Evolutionary conservation across 441 rosid species (phyloP).

Genomic region (Mallotus japonicus): DNA sequence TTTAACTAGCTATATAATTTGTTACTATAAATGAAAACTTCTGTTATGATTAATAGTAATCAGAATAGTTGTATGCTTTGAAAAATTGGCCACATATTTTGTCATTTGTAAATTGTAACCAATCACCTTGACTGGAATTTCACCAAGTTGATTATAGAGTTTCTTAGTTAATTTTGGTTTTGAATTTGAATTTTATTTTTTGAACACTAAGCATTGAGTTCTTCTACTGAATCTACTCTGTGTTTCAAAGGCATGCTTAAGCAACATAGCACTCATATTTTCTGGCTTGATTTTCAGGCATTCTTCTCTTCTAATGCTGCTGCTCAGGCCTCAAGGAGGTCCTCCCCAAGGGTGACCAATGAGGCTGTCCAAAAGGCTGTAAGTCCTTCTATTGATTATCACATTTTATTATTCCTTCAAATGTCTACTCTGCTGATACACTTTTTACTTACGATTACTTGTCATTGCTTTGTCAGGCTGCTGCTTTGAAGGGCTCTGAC

Average conservation of each 20-base stretch:
- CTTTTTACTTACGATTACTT: conserved; percentile 12
- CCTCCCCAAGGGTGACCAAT: conserved; percentile 89
- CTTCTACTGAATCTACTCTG: neutral
- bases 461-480: conserved; percentile 56
- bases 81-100: neutral
- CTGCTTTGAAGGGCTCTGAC: conserved; percentile 87
- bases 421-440: neutral
- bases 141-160: neutral
- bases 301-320: conserved; percentile 76
- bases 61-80: neutral
- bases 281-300: conserved; percentile 42
- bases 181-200: neutral
- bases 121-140: neutral
- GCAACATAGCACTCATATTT: conserved; percentile 5
- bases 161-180: neutral
- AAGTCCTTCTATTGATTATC: conserved; percentile 31
- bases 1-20: neutral
- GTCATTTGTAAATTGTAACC: neutral
- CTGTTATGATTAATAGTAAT: neutral
- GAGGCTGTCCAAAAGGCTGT: conserved; percentile 96
- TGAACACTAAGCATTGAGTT: neutral
- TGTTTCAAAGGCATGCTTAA: neutral
- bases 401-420: conserved; percentile 9
- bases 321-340: conserved; percentile 84
- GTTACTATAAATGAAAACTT: neutral